Percentiles rank a stretch among this genome's conserved stretches.
Conservation (phyloP, 768 basidiomycete species). For the Daedaleopsis sinensis region DNA sequence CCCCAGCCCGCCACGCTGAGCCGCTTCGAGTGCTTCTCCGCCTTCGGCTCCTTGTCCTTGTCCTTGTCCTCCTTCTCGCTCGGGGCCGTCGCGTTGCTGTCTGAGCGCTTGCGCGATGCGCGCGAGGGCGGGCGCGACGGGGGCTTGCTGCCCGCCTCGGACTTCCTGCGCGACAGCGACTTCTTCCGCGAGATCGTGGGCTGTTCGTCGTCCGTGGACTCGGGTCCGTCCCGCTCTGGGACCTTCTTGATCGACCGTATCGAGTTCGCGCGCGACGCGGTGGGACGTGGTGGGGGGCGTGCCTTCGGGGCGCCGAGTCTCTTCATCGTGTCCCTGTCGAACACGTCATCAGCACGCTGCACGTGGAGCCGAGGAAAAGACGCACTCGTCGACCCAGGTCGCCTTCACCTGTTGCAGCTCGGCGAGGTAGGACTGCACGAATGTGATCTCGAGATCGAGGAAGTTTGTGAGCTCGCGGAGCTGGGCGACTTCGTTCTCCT, state of each 20-base stretch:
- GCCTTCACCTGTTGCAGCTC: conserved; percentile 69
- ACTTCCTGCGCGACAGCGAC: conserved; percentile 40
- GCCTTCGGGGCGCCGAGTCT: conserved; percentile 17
- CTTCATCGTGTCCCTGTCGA: conserved; percentile 10
- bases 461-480: conserved; percentile 70
- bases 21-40: conserved; percentile 42
- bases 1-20: conserved; percentile 61
- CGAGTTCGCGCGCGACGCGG: conserved; percentile 35
- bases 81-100: conserved; percentile 50
- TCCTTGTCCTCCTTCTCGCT: conserved; percentile 42
- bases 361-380: conserved; percentile 2
- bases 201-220: conserved; percentile 21
- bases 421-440: conserved; percentile 72
- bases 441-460: conserved; percentile 75
- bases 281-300: conserved; percentile 4
- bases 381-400: conserved; percentile 70
- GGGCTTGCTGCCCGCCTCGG: conserved; percentile 45
- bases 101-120: conserved; percentile 66
- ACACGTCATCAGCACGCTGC: too few species aligned
- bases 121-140: conserved; percentile 59
- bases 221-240: conserved; percentile 8
- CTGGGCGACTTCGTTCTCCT: conserved; percentile 76
- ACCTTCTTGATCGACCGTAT: conserved; percentile 34
- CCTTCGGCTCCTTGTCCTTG: conserved; percentile 37
- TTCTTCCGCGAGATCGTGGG: conserved; percentile 20